These are phyloP conservation scores for Neopestalotiopsis sp. DNA, from an alignment of 2,329 filamentous ascomycete species.

Conservation along the genomic window DNA sequence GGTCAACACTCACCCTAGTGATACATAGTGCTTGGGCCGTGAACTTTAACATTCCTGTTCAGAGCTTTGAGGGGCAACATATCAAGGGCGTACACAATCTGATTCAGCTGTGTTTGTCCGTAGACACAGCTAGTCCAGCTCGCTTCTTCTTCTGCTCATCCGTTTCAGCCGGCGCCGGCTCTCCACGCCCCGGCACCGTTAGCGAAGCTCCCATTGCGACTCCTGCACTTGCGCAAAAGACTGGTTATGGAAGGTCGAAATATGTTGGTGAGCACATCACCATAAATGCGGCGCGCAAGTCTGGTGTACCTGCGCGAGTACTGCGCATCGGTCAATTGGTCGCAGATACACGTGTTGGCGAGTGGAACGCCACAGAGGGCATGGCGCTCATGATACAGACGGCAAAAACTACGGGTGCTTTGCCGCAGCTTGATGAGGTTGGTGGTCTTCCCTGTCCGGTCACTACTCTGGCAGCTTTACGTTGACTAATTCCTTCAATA, in stretches of 20 bases:
- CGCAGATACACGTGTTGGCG: background rate
- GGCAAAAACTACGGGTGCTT: background rate
- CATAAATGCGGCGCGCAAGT: background rate
- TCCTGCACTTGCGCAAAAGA: background rate
- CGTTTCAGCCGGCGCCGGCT: background rate
- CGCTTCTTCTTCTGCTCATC: constrained; percentile 9
- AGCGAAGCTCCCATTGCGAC: background rate
- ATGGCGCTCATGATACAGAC: background rate
- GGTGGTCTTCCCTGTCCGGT: background rate
- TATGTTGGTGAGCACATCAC: background rate
- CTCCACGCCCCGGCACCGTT: background rate
- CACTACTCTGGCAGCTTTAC: background rate
- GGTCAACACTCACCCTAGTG: background rate
- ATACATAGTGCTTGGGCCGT: constrained; percentile 1
- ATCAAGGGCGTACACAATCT: background rate
- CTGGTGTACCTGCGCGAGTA: background rate
- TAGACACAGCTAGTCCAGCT: background rate
- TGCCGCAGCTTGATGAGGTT: background rate
- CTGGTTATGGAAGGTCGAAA: background rate
- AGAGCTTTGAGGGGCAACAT: background rate
- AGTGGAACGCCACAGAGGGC: background rate
- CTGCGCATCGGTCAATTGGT: constrained; percentile 3
- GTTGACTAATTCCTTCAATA: background rate
- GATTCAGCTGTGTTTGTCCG: background rate
- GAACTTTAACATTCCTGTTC: background rate